Evolutionary conservation across 768 basidiomycete species (phyloP), one percentile per base, ranked within the genome.

Genomic region (Gymnopilus dilepis): DNA sequence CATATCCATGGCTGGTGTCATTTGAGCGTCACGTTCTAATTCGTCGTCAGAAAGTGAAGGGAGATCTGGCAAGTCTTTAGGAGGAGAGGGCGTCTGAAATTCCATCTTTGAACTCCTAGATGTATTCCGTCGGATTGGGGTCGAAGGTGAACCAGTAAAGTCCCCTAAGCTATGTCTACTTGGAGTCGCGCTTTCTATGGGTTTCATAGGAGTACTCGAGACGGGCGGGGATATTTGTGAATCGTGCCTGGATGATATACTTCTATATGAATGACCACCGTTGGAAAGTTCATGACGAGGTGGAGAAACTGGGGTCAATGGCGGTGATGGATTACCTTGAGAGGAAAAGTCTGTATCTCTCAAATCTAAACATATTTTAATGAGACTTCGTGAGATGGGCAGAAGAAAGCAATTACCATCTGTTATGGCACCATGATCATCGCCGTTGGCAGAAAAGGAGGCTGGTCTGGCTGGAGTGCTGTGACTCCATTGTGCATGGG

Each of bases 21-120:
- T n/a, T n/a, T n/a, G n/a, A n/a, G n/a, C n/a, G n/a, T 51, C 57
- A n/a, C 45, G 33, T 22, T 64, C 63, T 13, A 69, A 67, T 61
- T 76, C 72, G 38, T 76, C 72, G 33, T 65, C 83, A n/a, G 81
- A 82, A 2, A 86, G 87, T 17, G 74, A 86, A 12, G 89, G 89
- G 50, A 91, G 83, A 6, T 88, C 88, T 9, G 89, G 87, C 60
- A 89, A 78, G 45, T 78, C 82, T 41, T 76, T 77, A 0, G 87
- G 85, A 30, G 90, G 87, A 1, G 89, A 85, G 8, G 87, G 89
- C 0, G 86, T 89, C 65, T 80, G 75, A 65, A 86, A 86, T 55
- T 85, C 83, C 13, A 78, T 62, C 60, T 77, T 81, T 9, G 82
- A 77, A 30, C 71, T 72, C 55, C 67, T 74, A 45, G 82, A 77